phyloP scores from a whole-genome alignment of 2,329 filamentous ascomycete genomes.

The Fusarium sambucinum region DNA sequence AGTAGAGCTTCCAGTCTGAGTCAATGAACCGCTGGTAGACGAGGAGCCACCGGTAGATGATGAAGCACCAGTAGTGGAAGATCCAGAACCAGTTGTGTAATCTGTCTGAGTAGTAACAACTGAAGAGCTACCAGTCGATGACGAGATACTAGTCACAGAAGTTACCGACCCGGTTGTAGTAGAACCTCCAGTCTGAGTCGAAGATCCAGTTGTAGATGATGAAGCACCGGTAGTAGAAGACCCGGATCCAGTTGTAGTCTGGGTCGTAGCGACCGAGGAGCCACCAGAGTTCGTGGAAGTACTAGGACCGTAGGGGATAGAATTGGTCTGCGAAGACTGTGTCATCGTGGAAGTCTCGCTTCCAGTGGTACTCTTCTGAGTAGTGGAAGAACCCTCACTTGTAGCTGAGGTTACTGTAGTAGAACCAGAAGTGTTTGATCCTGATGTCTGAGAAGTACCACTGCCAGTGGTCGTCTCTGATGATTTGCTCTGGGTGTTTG shows the following conservation, averaged over 20 bases:
- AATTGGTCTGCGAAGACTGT: conserved; percentile 3
- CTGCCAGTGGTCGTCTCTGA: background rate
- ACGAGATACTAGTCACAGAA: background rate
- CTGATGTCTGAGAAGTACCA: background rate
- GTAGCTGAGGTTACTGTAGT: conserved; percentile 13
- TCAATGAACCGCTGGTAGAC: background rate
- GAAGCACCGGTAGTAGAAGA: background rate
- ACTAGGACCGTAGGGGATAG: background rate
- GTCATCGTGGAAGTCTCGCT: conserved; percentile 3
- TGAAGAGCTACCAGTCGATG: background rate
- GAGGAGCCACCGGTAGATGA: background rate
- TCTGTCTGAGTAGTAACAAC: background rate
- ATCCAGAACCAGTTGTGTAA: background rate
- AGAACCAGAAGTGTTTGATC: background rate
- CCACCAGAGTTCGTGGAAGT: background rate
- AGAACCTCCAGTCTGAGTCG: background rate
- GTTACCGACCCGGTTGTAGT: background rate
- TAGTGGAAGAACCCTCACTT: conserved; percentile 10
- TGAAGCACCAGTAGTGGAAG: background rate
- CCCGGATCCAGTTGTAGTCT: background rate
- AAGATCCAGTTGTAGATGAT: background rate
- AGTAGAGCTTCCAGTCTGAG: background rate
- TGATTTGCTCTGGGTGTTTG: conserved; percentile 1
- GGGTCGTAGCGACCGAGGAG: background rate
- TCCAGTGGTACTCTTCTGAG: background rate